Evolutionary conservation across 2,329 filamentous ascomycete species (phyloP).

Genomic region (Geosmithia flava): DNA sequence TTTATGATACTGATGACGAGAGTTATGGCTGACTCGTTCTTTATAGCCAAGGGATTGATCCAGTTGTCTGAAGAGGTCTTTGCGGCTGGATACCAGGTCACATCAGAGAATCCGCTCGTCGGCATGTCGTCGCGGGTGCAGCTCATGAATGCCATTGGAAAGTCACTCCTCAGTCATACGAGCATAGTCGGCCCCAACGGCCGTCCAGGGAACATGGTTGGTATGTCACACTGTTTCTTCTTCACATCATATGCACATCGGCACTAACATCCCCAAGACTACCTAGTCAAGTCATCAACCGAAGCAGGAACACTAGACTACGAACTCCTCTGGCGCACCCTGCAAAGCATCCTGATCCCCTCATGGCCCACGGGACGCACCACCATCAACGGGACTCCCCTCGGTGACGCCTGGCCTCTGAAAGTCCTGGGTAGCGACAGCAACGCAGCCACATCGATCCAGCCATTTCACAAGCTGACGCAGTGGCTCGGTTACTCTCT

Average conservation of each 20-base stretch:
- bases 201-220: slow-evolving; percentile 34
- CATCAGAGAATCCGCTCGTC: slow-evolving; percentile 28
- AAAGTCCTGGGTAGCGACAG: slow-evolving; percentile 7
- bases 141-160: slow-evolving; percentile 27
- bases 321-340: slow-evolving; percentile 24
- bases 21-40: background rate
- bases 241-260: background rate
- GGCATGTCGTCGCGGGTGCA: slow-evolving; percentile 28
- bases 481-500: slow-evolving; percentile 66
- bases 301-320: slow-evolving; percentile 19
- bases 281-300: slow-evolving; percentile 17
- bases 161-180: slow-evolving; percentile 22
- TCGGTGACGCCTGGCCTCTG: slow-evolving; percentile 39
- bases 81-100: slow-evolving; percentile 28
- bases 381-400: slow-evolving; percentile 22
- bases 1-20: background rate
- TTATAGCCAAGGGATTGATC: slow-evolving; percentile 17
- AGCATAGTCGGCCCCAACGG: slow-evolving; percentile 27
- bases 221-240: slow-evolving; percentile 13
- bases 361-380: slow-evolving; percentile 42
- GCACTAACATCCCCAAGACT: slow-evolving; percentile 17
- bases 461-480: slow-evolving; percentile 6
- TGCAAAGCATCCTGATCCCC: slow-evolving; percentile 32
- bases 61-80: slow-evolving; percentile 19
- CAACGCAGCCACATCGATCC: slow-evolving; percentile 2